A percentile compares a stretch with the other conserved stretches of the same genome.
phyloP scores from a whole-genome alignment of 306 rosid genomes.

The Hippophae tibetana region DNA sequence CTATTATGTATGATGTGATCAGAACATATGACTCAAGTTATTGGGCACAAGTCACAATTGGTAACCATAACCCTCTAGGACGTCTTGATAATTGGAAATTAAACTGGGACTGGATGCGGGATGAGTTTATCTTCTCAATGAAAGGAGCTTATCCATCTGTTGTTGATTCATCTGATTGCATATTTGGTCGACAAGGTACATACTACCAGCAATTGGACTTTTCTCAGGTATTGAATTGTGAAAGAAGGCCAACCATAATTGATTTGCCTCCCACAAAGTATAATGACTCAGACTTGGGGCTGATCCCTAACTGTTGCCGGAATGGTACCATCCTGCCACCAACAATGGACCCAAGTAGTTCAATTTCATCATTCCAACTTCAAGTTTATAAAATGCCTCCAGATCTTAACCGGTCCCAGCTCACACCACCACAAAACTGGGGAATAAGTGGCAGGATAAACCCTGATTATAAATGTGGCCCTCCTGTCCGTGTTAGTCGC shows the following conservation, averaged over 20 bases:
- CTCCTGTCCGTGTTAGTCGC: slow-evolving; percentile 77
- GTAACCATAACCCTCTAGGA: slow-evolving; percentile 81
- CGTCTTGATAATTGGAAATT: slow-evolving; percentile 91
- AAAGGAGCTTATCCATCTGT: slow-evolving; percentile 88
- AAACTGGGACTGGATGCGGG: slow-evolving; percentile 92
- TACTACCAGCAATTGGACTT: slow-evolving; percentile 48
- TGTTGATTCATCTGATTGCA: slow-evolving; percentile 69
- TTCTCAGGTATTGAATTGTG: slow-evolving; percentile 62
- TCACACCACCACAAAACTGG: slow-evolving; percentile 82
- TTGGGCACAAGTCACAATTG: slow-evolving; percentile 71
- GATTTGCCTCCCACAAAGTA: slow-evolving; percentile 78
- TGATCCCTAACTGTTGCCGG: slow-evolving; percentile 77
- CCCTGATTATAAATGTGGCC: slow-evolving; percentile 75
- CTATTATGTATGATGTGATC: slow-evolving; percentile 84
- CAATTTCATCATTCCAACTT: slow-evolving; percentile 70
- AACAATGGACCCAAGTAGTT: slow-evolving; percentile 66
- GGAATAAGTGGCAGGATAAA: slow-evolving; percentile 61
- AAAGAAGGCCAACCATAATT: slow-evolving; percentile 63
- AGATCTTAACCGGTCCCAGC: slow-evolving; percentile 52
- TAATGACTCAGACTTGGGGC: slow-evolving; percentile 60
- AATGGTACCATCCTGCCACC: slow-evolving; percentile 89
- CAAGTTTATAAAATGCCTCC: slow-evolving; percentile 95
- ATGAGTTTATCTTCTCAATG: slow-evolving; percentile 70
- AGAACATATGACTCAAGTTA: slow-evolving; percentile 54
- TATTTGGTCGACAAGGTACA: slow-evolving; percentile 61